Evolutionary conservation across 2,329 filamentous ascomycete species (phyloP), one percentile per base, ranked within the genome.

Genomic region (Penicillium fuscoglaucum): DNA sequence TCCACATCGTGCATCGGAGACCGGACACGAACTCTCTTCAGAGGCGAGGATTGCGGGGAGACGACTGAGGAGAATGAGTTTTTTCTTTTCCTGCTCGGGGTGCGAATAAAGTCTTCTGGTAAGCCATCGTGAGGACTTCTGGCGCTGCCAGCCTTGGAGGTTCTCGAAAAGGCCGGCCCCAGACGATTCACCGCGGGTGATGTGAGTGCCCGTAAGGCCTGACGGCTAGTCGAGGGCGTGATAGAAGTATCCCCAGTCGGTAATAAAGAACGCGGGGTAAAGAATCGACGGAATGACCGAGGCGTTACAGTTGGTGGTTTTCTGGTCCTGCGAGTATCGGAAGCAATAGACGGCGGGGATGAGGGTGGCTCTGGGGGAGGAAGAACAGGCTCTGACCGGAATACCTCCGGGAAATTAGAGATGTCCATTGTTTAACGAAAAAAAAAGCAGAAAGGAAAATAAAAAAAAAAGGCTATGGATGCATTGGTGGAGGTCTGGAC

Each of bases 201-300:
- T 45, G 72, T 78, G 44, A 82, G 74, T 19, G 77, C 74, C 65
- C 72, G 71, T 55, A 82, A 68, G 15, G 75, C 77, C 65, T 79
- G 77, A 24, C 80, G 74, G 61, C 70, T 78, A 15, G 78, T 73
- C 59, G 72, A 74, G 21, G 76, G 72, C 17, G 66, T 66, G 37
- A 67, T 70, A n/a, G 63, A 68, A 65, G 69, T 69, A 58, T 69
- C 73, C 53, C 65, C 68, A 41, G 65, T 68, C 61, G 73, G 71
- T 29, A 77, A 67, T 43, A 78, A 66, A 52, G 76, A 78, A 29
- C 78, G 73, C 37, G 80, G 80, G n/a, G 79, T 81, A 61, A 82
- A 82, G 63, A 82, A 82, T 37, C 76, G 74, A 53, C 73, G 76
- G 59, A 82, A 82, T n/a, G 79, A 78, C 49, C 79, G 75, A n/a